Percentiles rank a stretch among this genome's conserved stretches.
These are phyloP conservation scores for Pichia sp. DNA, from an alignment of 1,139 yeast species.

Conservation along the genomic window DNA sequence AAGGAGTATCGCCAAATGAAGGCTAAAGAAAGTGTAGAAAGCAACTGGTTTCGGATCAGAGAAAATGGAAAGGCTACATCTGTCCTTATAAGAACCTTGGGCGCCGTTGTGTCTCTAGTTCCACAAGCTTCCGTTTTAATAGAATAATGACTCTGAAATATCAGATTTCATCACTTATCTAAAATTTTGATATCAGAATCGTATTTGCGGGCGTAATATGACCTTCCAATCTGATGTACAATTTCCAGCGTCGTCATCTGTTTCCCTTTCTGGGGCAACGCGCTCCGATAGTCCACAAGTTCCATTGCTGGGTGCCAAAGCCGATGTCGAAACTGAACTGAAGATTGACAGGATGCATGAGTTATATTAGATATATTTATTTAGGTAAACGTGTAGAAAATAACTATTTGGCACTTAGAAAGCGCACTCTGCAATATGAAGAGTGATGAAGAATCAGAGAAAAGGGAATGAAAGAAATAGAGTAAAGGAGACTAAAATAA, in stretches of 20 bases:
- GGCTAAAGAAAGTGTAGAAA: too few species aligned
- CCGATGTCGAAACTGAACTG: not conserved
- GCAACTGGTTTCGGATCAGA: too few species aligned
- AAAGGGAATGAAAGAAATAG: not conserved
- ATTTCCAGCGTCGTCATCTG: not conserved
- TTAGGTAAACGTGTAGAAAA: slow-evolving; percentile 7
- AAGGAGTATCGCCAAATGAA: too few species aligned
- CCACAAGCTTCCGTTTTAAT: not conserved
- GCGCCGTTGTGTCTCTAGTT: not conserved
- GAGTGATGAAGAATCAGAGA: not conserved
- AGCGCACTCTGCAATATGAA: not conserved
- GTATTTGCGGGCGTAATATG: not conserved
- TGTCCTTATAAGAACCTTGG: not conserved
- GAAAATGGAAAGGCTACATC: too few species aligned
- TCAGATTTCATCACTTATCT: not conserved
- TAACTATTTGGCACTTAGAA: slow-evolving; percentile 1
- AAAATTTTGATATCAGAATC: not conserved
- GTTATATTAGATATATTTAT: slow-evolving; percentile 1
- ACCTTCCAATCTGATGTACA: not conserved
- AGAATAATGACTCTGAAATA: not conserved
- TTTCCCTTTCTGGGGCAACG: not conserved
- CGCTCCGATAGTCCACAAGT: not conserved
- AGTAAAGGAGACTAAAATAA: not conserved
- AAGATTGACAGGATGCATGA: not conserved
- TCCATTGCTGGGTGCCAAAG: not conserved